phyloP scores from a whole-genome alignment of 2,329 filamentous ascomycete species.

The Aspergillus pseudoviridinutans region DNA sequence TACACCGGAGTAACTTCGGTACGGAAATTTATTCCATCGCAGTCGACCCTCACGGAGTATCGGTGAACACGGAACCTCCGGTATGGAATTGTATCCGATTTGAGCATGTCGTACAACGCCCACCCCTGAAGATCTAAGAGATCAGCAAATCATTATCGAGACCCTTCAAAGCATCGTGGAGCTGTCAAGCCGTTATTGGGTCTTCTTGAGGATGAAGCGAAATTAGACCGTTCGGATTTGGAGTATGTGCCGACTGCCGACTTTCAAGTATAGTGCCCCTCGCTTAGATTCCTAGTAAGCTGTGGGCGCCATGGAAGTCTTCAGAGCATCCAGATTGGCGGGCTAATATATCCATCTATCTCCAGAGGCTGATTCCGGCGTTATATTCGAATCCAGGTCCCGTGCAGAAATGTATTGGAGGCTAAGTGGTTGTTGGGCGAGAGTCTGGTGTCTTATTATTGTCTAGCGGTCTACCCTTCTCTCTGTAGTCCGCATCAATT shows the following conservation, averaged over 20 bases:
- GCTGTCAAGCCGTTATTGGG: not conserved
- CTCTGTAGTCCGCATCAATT: no score
- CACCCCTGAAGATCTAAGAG: not conserved
- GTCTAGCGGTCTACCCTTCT: no score
- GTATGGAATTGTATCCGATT: not conserved
- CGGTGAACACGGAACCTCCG: conserved; percentile 8
- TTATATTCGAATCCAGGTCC: not conserved
- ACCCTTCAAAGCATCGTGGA: not conserved
- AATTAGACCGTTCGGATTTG: not conserved
- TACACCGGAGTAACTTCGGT: not conserved
- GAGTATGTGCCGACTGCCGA: no score
- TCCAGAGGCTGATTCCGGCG: not conserved
- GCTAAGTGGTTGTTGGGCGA: not conserved
- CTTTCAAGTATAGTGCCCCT: not conserved
- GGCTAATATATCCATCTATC: not conserved
- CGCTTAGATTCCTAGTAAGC: not conserved
- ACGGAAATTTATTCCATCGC: not conserved
- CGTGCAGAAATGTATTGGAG: not conserved
- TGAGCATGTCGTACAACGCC: not conserved
- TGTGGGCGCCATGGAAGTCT: not conserved
- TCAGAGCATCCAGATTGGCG: not conserved
- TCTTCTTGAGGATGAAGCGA: not conserved
- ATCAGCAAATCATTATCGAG: not conserved
- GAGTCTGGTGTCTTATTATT: no score
- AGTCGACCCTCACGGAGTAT: not conserved